Evolutionary conservation across 345 rosid genomes (phyloP), one percentile per base, ranked within the genome.

Genomic region (Corymbia maculata): DNA sequence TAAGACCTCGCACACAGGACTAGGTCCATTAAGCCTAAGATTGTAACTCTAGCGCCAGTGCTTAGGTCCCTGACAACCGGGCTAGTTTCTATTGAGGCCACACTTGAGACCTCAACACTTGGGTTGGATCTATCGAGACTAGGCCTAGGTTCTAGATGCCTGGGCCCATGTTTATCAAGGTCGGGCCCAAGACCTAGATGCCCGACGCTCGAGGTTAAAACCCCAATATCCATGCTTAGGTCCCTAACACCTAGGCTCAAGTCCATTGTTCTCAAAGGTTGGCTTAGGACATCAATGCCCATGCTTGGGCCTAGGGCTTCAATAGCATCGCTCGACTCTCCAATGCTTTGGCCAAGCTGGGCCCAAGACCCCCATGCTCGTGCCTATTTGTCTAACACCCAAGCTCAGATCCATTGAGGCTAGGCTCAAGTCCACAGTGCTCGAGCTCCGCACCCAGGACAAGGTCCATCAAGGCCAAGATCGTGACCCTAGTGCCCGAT

Each of bases 51-150:
- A 55, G 28, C 22, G 61, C 61, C 61, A 55, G 8, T 55, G 61
- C 28, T 55, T 12, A 55, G 22, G 22, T 21, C 6, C 61, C 6
- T 2, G 0, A 55, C 22, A 28, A 12, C 5, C 2, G 17, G 0
- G 61, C 13, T 1, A 0, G 2, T 55, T 26, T 55, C 61, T 9
- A 22, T 55, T 1, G 61, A 55, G 13, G 22, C 61, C 26, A 4
- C 42, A 4, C 4, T 4, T 4, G 4, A 36, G 42, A 36, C 42
- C 42, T 36, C 42, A 36, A 36, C 61, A 24, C 61, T 12, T 12
- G 1, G 1, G 61, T 21, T 55, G 61, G 61, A 55, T 55, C 61
- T 55, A 55, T 55, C 0, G 12, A 55, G 61, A 22, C 1, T 22
- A 0, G 61, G 61, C 61, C 61, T 12, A 55, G 22, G 61, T 55